phyloP scores from a whole-genome alignment of 768 basidiomycete genomes.

The Suillus luteus region DNA sequence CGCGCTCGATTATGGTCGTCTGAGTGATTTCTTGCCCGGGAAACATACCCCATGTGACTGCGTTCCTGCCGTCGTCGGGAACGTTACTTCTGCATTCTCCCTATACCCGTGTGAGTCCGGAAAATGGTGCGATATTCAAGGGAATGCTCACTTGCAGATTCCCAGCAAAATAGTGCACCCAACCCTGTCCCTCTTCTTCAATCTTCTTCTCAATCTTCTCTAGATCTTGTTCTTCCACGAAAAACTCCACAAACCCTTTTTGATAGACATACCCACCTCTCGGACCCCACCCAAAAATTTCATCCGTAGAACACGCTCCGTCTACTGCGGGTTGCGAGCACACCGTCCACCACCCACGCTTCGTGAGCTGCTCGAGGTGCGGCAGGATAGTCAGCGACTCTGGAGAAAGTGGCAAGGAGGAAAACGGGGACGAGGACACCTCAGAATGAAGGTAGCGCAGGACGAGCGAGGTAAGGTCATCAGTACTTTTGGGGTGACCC shows the following conservation, averaged over 20 bases:
- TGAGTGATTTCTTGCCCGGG: conserved; percentile 95
- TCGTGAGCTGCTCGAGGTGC: conserved; percentile 75
- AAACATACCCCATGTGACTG: conserved; percentile 99
- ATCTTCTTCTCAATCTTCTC: conserved; percentile 60
- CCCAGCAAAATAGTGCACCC: conserved; percentile 86
- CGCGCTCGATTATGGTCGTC: conserved; percentile 93
- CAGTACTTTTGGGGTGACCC: conserved; percentile 61
- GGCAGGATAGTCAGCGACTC: conserved; percentile 84
- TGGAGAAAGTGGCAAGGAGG: conserved; percentile 71
- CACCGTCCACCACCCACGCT: conserved; percentile 91
- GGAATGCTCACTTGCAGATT: conserved; percentile 60
- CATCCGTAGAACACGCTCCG: conserved; percentile 71
- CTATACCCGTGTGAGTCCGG: conserved; percentile 36
- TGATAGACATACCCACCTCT: conserved; percentile 93
- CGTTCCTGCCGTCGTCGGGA: conserved; percentile 77
- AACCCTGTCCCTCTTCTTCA: conserved; percentile 53
- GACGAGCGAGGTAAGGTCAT: conserved; percentile 81
- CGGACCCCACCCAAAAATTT: conserved; percentile 92
- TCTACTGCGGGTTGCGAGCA: conserved; percentile 96
- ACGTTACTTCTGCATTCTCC: conserved; percentile 84
- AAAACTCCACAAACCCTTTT: conserved; percentile 97
- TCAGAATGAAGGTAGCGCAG: conserved; percentile 75
- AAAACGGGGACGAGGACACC: conserved; percentile 85
- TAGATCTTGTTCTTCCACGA: conserved; percentile 65
- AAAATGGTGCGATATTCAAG: conserved; percentile 2